Conservation (phyloP, 345 rosid species). For the Melaleuca alternifolia region DNA sequence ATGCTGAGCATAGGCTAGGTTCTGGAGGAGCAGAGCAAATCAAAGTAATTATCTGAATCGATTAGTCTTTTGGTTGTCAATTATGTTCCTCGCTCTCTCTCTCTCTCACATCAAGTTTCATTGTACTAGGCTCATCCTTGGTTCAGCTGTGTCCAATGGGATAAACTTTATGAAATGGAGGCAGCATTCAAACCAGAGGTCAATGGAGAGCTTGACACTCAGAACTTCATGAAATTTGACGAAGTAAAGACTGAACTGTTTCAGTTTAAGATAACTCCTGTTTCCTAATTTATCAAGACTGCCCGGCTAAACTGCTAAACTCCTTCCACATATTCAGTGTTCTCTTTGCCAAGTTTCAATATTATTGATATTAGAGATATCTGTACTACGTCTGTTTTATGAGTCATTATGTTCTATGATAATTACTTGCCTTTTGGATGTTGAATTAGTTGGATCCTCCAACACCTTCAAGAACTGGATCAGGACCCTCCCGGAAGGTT, state of each 20-base stretch:
- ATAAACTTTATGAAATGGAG: conserved; percentile 83
- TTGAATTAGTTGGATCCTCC: conserved; percentile 61
- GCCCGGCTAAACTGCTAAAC: not conserved
- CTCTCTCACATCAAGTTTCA: conserved; percentile 1
- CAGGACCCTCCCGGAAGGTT: conserved; percentile 88
- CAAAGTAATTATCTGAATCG: conserved; percentile 45
- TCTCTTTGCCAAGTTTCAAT: not conserved
- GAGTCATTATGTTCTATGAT: not conserved
- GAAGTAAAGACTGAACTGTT: conserved; percentile 38
- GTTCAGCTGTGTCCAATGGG: conserved; percentile 76
- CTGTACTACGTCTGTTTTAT: not conserved
- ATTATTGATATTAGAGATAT: not conserved
- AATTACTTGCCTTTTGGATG: not conserved
- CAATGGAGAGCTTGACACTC: conserved; percentile 87
- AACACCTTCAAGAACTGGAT: conserved; percentile 52
- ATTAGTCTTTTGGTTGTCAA: conserved; percentile 1
- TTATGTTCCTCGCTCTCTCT: conserved; percentile 1
- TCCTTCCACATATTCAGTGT: not conserved
- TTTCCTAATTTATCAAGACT: not conserved
- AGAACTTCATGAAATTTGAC: conserved; percentile 94
- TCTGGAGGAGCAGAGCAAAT: conserved; percentile 79
- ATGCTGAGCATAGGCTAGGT: conserved; percentile 85
- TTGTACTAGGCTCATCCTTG: conserved; percentile 80
- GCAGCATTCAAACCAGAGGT: conserved; percentile 96
- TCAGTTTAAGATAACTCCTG: not conserved